Base-by-base conservation (phyloP, 176 grass and related monocot genomes). In the Avena atlantica region DNA sequence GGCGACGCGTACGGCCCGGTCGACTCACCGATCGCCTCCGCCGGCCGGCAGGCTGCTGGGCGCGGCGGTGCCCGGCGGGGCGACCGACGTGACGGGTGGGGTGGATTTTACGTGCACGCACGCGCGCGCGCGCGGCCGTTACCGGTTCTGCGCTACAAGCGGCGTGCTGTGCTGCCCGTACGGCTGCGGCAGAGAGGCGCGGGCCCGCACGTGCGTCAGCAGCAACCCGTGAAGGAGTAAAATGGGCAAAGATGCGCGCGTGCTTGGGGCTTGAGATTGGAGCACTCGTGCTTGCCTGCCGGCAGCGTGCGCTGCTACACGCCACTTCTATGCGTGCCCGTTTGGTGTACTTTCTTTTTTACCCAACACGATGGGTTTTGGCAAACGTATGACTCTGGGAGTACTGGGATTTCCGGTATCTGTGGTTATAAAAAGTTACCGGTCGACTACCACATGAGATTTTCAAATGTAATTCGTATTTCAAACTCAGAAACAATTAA, bases 81-180 rank as follows among this genome's bases (percentile, higher is more conserved):
- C 55, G 76, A 47, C 55, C 75, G 75, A 84, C 74, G 74, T 34
- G 87, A 84, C 60, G 70, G 21, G 23, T 0, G 9, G 70, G 21
- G 23, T 0, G 17, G 83, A 81, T 75, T 42, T 20, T n/a, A 42
- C 81, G 20, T 44, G 14, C 40, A 20, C 51, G 52, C 15, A 19
- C 20, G 8, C 55, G 25, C 56, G 44, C 67, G 69, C 16, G 49
- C 6, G 49, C 49, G 12, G 51, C 81, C 74, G 53, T 61, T 60
- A 48, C 0, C 0, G 17, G 40, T 49, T 47, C 55, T 12, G 9
- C 12, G 5, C 44, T 36, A 29, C 29, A 6, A 0, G 12, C 25
- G 82, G 14, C 78, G 83, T 81, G 77, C 70, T 68, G 77, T 81
- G 77, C 78, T 76, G 69, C 78, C 31, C 58, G 78, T 81, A 61